Base-by-base conservation (phyloP, 192 early-diverging fungal species). In the Fimicolochytrium jonesii region DNA sequence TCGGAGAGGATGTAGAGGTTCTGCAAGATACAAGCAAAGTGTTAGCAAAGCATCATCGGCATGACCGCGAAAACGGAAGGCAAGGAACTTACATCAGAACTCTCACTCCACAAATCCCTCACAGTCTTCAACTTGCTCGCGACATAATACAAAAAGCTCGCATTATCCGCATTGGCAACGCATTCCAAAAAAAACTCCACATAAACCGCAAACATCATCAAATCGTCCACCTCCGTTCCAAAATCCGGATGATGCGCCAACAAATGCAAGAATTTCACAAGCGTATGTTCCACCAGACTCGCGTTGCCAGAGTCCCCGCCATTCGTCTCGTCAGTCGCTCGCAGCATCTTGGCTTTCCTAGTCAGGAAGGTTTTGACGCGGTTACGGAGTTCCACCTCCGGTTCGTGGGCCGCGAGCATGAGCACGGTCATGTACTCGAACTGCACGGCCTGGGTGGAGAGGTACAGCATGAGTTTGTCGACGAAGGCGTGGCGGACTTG, bases 171-270 rank as follows among this genome's bases (percentile, higher is more conserved):
- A 11, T 77, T 87, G 23, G 82, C 90, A 60, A 94, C 84, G 17
- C 83, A 80, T 31, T 84, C 82, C 22, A 95, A 65, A 64, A 83
- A 95, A 60, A 94, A 94, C 42, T 93, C 87, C 35, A 98, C 81
- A 63, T 95, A 75, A 74, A 28, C 64, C 50, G 80, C 61, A 61
- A 88, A 86, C 34, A 84, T 33, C 13, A 34, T 23, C 0, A 88
- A 68, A 62, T 82, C 81, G 1, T 74, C 58, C 0, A 60, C 37
- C 5, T 77, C 56, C 7, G 43, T 52, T 0, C 59, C 59, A 81
- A 90, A 93, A 70, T 95, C 92, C 1, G 92, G 90, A 59, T 94
- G 91, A 62, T 90, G 84, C 2, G 91, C 87, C 9, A 98, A 73
- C 30, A 92, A 61, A 51, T 92, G 84, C 18, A 94, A 62, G 26